Base-by-base conservation (phyloP, 805 yeast species). In the Hanseniaspora opuntiae region DNA sequence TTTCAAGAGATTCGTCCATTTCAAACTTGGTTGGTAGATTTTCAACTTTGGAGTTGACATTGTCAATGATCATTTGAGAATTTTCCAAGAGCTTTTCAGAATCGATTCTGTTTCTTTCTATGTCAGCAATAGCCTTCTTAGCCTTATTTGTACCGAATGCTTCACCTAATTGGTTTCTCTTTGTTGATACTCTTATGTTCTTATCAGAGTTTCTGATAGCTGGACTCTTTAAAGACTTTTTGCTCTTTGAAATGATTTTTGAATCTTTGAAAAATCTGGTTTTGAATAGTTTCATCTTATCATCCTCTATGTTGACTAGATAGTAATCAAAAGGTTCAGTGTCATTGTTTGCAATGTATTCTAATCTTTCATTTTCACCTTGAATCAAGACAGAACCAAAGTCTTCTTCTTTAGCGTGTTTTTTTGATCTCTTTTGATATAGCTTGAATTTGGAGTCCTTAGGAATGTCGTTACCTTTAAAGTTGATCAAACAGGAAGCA, bases 121-220 rank as follows among this genome's bases (percentile, higher is more conserved):
- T 68, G 64, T 83, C 90, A 50, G 77, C 71, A 62, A 93, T 84
- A 36, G 95, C 95, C 61, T 86, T 84, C 71, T 87, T 90, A 57
- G 97, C 97, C 71, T 81, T 89, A 71, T 86, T 89, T 55, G 98
- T 90, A 75, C 98, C 98, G 61, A 93, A 93, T 3, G 93, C 94
- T 68, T 87, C 90, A 63, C 98, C 98, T 63, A 93, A 75, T 1
- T 86, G 84, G 54, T 78, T 85, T 65, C 97, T 78, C 68, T 86
- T 86, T 17, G 73, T 70, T 55, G 75, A 71, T 60, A 63, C 61
- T 56, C 72, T 68, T 5, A 71, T 73, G 54, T 71, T 71, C 35
- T 76, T 77, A 9, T 70, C 68, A 7, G 38, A 20, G 64, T 78
- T 84, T 68, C 76, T 79, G 54, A 86, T 73, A 25, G 73, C 67